These are phyloP conservation scores for Hymenoscyphus fructigenus DNA, from an alignment of 2,329 filamentous ascomycete genomes.

Conservation along the genomic window DNA sequence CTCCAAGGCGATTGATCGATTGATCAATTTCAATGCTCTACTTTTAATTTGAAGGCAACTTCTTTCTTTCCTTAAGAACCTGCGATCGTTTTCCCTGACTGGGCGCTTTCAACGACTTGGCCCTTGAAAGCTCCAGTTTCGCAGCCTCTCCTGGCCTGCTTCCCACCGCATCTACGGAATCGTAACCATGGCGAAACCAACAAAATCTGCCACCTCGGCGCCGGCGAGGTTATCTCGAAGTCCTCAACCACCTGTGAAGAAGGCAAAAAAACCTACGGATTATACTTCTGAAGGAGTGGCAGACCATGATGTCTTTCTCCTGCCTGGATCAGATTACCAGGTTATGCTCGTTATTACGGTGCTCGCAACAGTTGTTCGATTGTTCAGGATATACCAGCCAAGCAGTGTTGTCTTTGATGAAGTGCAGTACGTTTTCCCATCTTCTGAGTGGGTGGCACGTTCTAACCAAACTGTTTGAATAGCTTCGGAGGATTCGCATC, in stretches of 20 bases:
- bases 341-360: slow-evolving; percentile 70
- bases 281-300: slow-evolving; percentile 78
- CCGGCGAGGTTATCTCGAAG: slow-evolving; percentile 20
- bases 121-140: slow-evolving; percentile 22
- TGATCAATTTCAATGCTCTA: slow-evolving; percentile 29
- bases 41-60: slow-evolving; percentile 31
- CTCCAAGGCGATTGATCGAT: slow-evolving; percentile 16
- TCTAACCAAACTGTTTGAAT: slow-evolving; percentile 22
- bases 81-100: not conserved
- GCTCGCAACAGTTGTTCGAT: slow-evolving; percentile 73
- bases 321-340: slow-evolving; percentile 82
- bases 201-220: slow-evolving; percentile 24
- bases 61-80: slow-evolving; percentile 30
- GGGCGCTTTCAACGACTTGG: slow-evolving; percentile 21
- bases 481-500: slow-evolving; percentile 97
- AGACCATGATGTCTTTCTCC: slow-evolving; percentile 88
- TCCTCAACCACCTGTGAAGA: slow-evolving; percentile 16
- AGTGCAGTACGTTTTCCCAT: slow-evolving; percentile 76
- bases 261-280: slow-evolving; percentile 42
- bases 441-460: slow-evolving; percentile 7
- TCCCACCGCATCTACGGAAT: slow-evolving; percentile 10
- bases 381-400: slow-evolving; percentile 96
- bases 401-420: slow-evolving; percentile 98
- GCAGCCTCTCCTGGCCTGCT: slow-evolving; percentile 18
- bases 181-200: slow-evolving; percentile 30